Evolutionary conservation across 176 grass and related monocot species (phyloP).

Genomic region (Rhipidocladum racemiflorum): DNA sequence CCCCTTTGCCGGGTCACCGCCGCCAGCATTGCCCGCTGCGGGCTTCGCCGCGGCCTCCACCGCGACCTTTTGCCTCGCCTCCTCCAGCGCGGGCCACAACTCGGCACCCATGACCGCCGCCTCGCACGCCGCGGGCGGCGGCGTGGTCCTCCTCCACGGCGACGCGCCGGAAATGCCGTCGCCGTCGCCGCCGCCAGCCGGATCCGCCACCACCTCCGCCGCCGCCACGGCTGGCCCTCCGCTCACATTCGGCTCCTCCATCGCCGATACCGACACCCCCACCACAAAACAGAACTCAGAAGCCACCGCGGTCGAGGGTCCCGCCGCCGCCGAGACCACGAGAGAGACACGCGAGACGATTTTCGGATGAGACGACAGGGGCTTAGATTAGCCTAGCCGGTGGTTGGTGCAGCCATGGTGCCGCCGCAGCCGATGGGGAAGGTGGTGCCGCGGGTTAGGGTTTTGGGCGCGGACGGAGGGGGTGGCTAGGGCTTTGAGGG

Average conservation of each 20-base stretch:
- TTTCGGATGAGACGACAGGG: background rate
- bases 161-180: constrained; percentile 5
- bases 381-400: background rate
- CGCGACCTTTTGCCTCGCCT: constrained; percentile 40
- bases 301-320: background rate
- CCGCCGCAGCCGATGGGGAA: background rate
- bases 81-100: constrained; percentile 67
- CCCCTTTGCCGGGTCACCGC: constrained; percentile 9
- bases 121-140: constrained; percentile 14
- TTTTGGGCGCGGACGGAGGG: constrained; percentile 12
- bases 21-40: constrained; percentile 29
- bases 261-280: background rate
- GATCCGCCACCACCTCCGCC: constrained; percentile 27
- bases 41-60: constrained; percentile 31
- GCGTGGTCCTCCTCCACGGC: constrained; percentile 49
- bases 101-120: constrained; percentile 58
- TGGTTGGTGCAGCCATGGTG: constrained; percentile 28
- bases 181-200: constrained; percentile 11
- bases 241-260: constrained; percentile 42
- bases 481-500: constrained; percentile 55
- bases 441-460: background rate
- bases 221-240: background rate
- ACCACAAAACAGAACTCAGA: background rate
- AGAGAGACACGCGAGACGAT: background rate
- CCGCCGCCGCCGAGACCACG: constrained; percentile 5